Evolutionary conservation across 352 stramenopile species (phyloP), one percentile per base, ranked within the genome.

Genomic region (Globisporangium uncinulatum): DNA sequence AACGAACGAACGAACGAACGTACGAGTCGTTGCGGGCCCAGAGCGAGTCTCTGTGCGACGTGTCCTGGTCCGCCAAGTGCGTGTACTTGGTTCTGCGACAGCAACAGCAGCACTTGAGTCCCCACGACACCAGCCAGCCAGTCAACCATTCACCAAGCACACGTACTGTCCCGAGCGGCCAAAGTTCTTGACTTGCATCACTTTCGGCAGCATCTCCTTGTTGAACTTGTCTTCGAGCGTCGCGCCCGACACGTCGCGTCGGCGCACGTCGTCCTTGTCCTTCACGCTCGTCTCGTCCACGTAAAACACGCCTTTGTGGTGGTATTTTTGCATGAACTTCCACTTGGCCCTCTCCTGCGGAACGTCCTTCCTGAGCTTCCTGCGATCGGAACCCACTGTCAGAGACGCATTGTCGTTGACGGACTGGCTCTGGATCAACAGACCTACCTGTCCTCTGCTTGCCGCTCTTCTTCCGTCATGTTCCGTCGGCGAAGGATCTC

Each of bases 121-220:
- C 21, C n/a, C n/a, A n/a, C n/a, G n/a, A n/a, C n/a, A 6, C 19
- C 15, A 34, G 42, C 24, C 24, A 29, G 43, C 31, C 41, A 53
- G 7, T 41, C 8, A 10, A 20, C 10, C 6, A 24, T 43, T 6
- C 15, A 54, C 48, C 6, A 43, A 13, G 2, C 7, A 34, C 10
- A 64, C 69, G 51, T 83, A 93, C 83, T 97, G 90, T 65, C 96
- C 92, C 43, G 89, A 80, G 53, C 94, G 91, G 17, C 97, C 97
- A 77, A 99, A 99, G 59, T 99, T 98, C 66, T 98, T 98, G 46
- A 99, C 95, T 62, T 99, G 94, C 91, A 99, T 98, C 54, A 99
- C 87, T 37, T 93, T 74, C 0, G 96, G 96, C 59, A 99, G 78
- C 62, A 93, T 76, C 61, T 94, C 83, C 61, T 92, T 96, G 76